Percentiles rank a stretch among this genome's conserved stretches.
These are phyloP conservation scores for Mucor sp. DNA, from an alignment of 371 early-diverging fungal species.

Conservation along the genomic window DNA sequence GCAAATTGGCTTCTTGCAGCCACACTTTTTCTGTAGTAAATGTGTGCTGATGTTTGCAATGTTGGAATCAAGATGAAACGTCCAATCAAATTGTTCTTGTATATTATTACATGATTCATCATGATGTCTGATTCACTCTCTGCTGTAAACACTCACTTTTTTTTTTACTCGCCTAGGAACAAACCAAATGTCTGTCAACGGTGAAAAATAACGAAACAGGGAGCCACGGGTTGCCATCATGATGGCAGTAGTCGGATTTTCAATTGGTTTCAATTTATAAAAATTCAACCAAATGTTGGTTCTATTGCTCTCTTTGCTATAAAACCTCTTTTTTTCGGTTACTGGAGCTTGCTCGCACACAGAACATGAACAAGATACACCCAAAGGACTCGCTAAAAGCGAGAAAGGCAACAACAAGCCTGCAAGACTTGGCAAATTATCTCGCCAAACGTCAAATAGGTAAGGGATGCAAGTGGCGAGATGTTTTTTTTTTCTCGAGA, in stretches of 20 bases:
- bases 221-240: background rate
- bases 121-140: background rate
- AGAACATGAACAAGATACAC: background rate
- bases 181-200: background rate
- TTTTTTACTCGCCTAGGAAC: background rate
- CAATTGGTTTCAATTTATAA: background rate
- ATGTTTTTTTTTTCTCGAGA: background rate
- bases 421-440: conserved; percentile 1
- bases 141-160: too few relatives aligned
- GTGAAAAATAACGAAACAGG: background rate
- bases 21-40: too few relatives aligned
- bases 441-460: conserved; percentile 3
- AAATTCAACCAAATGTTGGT: background rate
- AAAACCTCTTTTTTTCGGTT: background rate
- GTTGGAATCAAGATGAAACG: background rate
- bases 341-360: background rate
- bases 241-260: background rate
- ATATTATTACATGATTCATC: too few relatives aligned
- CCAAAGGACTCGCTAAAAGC: background rate
- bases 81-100: background rate
- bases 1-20: background rate
- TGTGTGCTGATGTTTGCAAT: too few relatives aligned
- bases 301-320: background rate
- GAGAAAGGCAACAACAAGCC: background rate
- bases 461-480: background rate